Evolutionary conservation across 345 rosid species (phyloP).

Genomic region (Citrus cavaleriei): DNA sequence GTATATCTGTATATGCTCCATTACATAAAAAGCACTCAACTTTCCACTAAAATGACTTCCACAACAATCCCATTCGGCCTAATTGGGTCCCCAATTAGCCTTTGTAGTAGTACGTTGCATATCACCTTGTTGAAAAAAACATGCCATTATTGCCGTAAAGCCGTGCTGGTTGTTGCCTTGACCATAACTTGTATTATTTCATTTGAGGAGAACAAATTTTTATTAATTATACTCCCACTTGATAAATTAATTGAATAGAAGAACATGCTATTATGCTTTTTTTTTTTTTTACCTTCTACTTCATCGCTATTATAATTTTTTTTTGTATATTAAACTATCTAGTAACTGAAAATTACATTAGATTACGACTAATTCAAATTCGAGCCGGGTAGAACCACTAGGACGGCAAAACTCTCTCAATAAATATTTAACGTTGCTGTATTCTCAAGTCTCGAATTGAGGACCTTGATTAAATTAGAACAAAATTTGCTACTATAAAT

Average conservation of each 20-base stretch:
- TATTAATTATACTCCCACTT: too few relatives aligned
- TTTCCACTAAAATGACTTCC: constrained; percentile 17
- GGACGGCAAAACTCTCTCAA: fast-evolving
- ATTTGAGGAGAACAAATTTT: constrained; percentile 13
- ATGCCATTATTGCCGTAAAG: constrained; percentile 28
- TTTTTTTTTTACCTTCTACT: too few relatives aligned
- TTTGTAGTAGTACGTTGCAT: constrained; percentile 3
- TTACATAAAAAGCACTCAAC: background rate
- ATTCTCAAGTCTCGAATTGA: too few relatives aligned
- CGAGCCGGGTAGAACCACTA: fast-evolving
- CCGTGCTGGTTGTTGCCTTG: constrained; percentile 27
- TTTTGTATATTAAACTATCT: too few relatives aligned
- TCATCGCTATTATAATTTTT: too few relatives aligned
- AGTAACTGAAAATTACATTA: fast-evolving
- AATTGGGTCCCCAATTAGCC: constrained; percentile 10
- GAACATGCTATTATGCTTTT: too few relatives aligned
- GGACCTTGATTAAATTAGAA: fast-evolving
- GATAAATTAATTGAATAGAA: too few relatives aligned
- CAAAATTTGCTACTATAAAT: too few relatives aligned
- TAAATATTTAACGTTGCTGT: fast-evolving
- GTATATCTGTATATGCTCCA: background rate
- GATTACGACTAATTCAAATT: fast-evolving
- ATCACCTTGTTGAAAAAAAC: background rate
- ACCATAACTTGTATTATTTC: constrained; percentile 21
- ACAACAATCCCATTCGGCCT: background rate